These are phyloP conservation scores for Penicillium crystallinum DNA, from an alignment of 495 filamentous ascomycete genomes.

Conservation along the genomic window DNA sequence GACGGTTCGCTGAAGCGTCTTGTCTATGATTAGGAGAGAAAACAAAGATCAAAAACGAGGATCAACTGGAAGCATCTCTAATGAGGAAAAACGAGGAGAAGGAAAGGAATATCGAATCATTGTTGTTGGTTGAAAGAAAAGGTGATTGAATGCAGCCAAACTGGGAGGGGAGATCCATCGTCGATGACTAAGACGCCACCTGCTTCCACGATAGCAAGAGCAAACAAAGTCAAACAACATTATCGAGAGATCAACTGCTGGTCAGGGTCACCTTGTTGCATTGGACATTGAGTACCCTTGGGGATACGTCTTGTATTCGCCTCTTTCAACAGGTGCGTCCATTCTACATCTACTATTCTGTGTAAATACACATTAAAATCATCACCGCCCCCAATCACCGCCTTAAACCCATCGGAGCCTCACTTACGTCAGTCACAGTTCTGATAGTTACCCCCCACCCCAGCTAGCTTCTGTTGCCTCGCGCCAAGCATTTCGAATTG, in stretches of 20 bases:
- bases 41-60: background rate
- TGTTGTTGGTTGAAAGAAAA: constrained; percentile 1
- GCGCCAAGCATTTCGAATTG: background rate
- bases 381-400: background rate
- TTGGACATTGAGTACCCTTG: constrained; percentile 3
- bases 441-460: background rate
- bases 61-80: constrained; percentile 5
- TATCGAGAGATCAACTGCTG: background rate
- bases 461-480: constrained; percentile 1
- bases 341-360: background rate
- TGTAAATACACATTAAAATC: background rate
- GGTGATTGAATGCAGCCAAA: constrained; percentile 2
- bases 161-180: constrained; percentile 2
- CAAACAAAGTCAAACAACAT: constrained; percentile 5
- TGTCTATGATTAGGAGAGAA: constrained; percentile 12
- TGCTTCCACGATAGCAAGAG: background rate
- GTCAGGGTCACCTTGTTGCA: background rate
- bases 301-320: background rate
- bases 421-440: constrained; percentile 8
- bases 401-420: constrained; percentile 1
- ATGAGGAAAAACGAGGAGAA: background rate
- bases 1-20: constrained; percentile 12
- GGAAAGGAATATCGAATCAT: constrained; percentile 5
- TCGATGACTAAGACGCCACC: constrained; percentile 9
- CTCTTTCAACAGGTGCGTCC: background rate